Evolutionary conservation across 75 land plant species (phyloP).

Genomic region (Ceratopteris richardii): DNA sequence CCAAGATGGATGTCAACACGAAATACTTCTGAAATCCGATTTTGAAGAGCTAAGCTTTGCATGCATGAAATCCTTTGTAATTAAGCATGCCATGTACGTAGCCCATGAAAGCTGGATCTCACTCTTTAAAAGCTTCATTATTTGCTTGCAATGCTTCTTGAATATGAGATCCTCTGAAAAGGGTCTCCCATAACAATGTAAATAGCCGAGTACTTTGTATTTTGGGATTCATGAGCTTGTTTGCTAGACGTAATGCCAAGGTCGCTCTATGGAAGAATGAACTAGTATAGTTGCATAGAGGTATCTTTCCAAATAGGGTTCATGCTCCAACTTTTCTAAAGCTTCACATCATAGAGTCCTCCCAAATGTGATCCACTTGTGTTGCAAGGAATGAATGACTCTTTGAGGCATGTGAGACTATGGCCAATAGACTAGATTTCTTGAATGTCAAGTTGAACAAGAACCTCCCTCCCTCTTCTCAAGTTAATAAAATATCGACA

Average conservation of each 20-base stretch:
- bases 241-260: conserved; percentile 44
- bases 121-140: conserved; percentile 13
- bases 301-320: conserved; percentile 50
- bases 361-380: conserved; percentile 15
- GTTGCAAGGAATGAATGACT: too few species aligned
- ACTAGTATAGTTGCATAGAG: conserved; percentile 42
- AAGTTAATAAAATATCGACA: too few species aligned
- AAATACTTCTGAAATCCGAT: conserved; percentile 19
- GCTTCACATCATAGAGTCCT: conserved; percentile 16
- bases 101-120: conserved; percentile 22
- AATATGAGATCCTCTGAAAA: conserved; percentile 20
- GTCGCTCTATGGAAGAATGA: conserved; percentile 48
- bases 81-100: conserved; percentile 19
- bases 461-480: too few species aligned
- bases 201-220: conserved; percentile 33
- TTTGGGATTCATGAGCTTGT: conserved; percentile 37
- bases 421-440: too few species aligned
- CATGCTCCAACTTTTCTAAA: conserved; percentile 28
- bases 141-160: conserved; percentile 18
- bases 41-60: conserved; percentile 28
- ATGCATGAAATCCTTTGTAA: conserved; percentile 23
- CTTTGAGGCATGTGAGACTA: too few species aligned
- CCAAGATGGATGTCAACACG: conserved; percentile 40
- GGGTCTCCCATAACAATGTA: conserved; percentile 20
- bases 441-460: too few species aligned